These are phyloP conservation scores for Corymbia maculata DNA, from an alignment of 345 rosid species.

Conservation along the genomic window DNA sequence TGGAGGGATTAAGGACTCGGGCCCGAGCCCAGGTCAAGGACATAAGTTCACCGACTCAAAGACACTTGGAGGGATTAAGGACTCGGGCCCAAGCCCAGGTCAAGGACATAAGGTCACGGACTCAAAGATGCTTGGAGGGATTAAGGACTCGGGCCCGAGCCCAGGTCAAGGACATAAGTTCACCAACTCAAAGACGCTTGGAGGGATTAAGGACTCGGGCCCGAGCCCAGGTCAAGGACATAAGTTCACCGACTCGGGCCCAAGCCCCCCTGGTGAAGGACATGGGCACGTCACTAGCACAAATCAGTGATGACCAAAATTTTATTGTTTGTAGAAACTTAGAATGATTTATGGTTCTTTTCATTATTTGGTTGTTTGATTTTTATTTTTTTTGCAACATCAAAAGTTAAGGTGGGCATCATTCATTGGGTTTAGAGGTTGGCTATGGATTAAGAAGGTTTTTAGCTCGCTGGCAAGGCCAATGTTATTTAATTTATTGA, in stretches of 20 bases:
- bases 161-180: no score
- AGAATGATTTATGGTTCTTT: not conserved
- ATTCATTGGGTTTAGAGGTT: not conserved
- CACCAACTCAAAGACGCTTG: not conserved
- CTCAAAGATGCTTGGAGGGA: no score
- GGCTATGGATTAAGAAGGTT: not conserved
- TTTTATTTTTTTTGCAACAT: not conserved
- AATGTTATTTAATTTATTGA: not conserved
- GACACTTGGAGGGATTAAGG: no score
- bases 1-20: slow-evolving; percentile 6
- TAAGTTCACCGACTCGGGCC: not conserved
- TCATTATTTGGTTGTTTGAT: not conserved
- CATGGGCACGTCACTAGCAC: not conserved
- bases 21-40: slow-evolving; percentile 2
- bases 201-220: slow-evolving; percentile 7
- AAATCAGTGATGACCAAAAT: not conserved
- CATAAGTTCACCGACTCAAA: not conserved
- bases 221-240: slow-evolving; percentile 3
- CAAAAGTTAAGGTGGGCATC: not conserved
- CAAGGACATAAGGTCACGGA: no score
- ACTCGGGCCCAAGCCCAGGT: no score
- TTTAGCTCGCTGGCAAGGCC: not conserved
- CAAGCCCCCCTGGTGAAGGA: not conserved
- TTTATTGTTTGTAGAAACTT: not conserved
- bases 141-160: no score